A percentile compares a stretch with the other conserved stretches of the same genome.
Conservation (phyloP, 441 rosid species). For the Corymbia citriodora region DNA sequence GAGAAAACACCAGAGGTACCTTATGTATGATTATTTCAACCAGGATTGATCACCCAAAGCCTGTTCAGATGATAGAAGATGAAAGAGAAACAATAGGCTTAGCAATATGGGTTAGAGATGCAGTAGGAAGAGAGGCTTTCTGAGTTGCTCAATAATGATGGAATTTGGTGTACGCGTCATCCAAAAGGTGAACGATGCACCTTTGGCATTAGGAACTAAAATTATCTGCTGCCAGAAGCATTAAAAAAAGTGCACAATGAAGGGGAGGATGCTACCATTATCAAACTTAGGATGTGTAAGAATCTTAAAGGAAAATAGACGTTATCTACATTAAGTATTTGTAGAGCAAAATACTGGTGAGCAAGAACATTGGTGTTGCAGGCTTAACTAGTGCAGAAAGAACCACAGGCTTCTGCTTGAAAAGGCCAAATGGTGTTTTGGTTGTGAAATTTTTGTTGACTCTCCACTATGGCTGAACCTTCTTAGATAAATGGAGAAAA, state of each 20-base stretch:
- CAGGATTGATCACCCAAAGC: background rate
- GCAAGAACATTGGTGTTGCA: background rate
- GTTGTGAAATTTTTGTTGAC: background rate
- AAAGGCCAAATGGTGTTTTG: background rate
- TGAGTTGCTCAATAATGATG: background rate
- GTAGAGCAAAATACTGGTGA: background rate
- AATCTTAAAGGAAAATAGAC: background rate
- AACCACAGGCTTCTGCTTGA: background rate
- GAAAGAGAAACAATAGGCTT: background rate
- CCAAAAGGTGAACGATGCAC: background rate
- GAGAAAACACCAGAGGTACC: background rate
- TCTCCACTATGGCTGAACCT: background rate
- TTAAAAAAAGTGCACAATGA: background rate
- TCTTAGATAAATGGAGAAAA: background rate
- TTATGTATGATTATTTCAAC: background rate
- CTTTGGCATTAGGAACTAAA: background rate
- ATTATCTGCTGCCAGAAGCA: background rate
- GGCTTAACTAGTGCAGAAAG: background rate
- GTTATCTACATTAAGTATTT: background rate
- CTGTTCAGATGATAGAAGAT: background rate
- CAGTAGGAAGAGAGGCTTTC: background rate
- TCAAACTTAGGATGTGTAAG: background rate
- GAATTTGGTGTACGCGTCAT: background rate
- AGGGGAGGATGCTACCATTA: background rate
- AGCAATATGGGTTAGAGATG: background rate